Evolutionary conservation across 805 yeast species (phyloP), one percentile per base, ranked within the genome.

Genomic region (Zygosaccharomyces bailii): DNA sequence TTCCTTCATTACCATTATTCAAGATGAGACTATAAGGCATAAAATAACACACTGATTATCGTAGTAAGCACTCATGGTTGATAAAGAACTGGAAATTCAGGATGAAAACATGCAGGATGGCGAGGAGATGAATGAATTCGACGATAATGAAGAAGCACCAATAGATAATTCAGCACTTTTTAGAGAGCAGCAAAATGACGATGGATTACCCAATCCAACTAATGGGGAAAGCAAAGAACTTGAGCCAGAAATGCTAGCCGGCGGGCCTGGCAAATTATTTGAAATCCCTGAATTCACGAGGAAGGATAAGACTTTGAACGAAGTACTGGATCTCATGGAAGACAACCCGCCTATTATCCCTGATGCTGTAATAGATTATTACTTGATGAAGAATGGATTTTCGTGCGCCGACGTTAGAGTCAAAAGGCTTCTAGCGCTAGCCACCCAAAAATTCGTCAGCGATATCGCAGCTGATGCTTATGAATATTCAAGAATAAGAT

Each of bases 401-500:
- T 84, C 82, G 46, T 79, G 93, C 20, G 74, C 83, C 31, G 96
- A 91, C 61, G 69, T 79, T 10, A 76, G 89, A 46, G 79, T 86
- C 45, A 90, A 89, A 63, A 73, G 98, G 43, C 69, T 93, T 29
- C 71, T 93, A 39, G 97, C 98, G 0, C 71, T 93, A 45, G 98
- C 99, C 1, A 93, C 99, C 0, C 99, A 95, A 59, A 93, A 93
- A 61, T 93, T 93, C 63, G 77, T 93, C 20, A 80, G 90, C 49
- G 99, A 93, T 62, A 82, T 93, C 23, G 96, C 99, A 1, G 87
- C 89, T 11, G 98, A 93, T 60, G 97, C 99, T 0, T 93, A 88
- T 61, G 99, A 93, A 62, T 90, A 88, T 61, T 86, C 96, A 6
- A 73, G 98, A 49, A 93, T 93, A 53, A 76, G 98, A 50, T 86